These are phyloP conservation scores for Podosphaera xanthii DNA, from an alignment of 2,329 filamentous ascomycete genomes.

Conservation along the genomic window DNA sequence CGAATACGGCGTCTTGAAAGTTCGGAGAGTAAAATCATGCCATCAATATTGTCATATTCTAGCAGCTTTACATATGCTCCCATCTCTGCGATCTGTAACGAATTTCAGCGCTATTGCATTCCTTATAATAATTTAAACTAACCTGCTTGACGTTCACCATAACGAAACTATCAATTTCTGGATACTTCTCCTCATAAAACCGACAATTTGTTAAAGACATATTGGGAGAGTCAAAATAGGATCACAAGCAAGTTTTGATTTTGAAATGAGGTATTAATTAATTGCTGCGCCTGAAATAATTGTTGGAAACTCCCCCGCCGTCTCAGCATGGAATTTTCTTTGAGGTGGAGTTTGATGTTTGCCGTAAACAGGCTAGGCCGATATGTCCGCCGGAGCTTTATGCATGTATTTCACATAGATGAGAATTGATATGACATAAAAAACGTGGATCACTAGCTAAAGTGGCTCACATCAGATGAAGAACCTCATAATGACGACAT, in stretches of 20 bases:
- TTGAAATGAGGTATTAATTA: background rate
- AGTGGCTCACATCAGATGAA: too few species aligned
- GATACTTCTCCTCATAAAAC: conserved; percentile 94
- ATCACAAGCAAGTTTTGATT: background rate
- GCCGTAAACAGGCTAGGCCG: background rate
- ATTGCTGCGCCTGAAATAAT: background rate
- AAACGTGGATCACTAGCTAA: too few species aligned
- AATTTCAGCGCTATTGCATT: conserved; percentile 4
- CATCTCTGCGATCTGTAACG: conserved; percentile 81
- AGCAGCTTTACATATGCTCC: conserved; percentile 98
- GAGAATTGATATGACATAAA: too few species aligned
- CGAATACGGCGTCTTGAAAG: conserved; percentile 93
- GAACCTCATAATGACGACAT: too few species aligned
- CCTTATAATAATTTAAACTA: conserved; percentile 13
- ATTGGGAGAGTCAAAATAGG: conserved; percentile 18
- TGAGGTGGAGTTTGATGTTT: background rate
- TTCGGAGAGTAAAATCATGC: conserved; percentile 98
- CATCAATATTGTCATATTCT: conserved; percentile 99
- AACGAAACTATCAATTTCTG: conserved; percentile 97
- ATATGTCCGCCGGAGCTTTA: background rate
- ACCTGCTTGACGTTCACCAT: conserved; percentile 99
- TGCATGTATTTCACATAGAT: background rate
- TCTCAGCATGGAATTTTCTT: background rate
- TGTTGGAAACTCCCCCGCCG: background rate
- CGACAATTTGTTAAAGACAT: conserved; percentile 95